Conservation (phyloP, 495 filamentous ascomycete species). For the Mytilinidion resinicola region DNA sequence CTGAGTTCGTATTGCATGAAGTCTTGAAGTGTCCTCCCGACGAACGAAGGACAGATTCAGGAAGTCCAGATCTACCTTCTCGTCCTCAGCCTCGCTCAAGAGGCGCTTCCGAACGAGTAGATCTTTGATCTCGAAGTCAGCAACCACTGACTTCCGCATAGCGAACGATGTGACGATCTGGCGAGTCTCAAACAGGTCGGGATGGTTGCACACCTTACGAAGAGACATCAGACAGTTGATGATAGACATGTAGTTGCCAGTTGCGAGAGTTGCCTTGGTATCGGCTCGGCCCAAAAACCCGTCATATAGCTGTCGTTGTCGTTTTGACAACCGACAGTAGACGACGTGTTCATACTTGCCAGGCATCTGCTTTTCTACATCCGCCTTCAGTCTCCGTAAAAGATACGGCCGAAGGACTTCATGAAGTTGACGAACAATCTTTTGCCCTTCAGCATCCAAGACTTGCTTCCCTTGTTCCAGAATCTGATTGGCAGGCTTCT, state of each 20-base stretch:
- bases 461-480: constrained; percentile 87
- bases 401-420: constrained; percentile 89
- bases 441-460: constrained; percentile 86
- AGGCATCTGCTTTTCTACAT: constrained; percentile 99
- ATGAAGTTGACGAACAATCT: constrained; percentile 85
- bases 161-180: constrained; percentile 97
- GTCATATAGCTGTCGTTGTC: constrained; percentile 92
- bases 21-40: constrained; percentile 49
- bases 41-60: constrained; percentile 73
- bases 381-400: constrained; percentile 85
- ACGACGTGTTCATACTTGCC: constrained; percentile 96
- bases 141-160: constrained; percentile 75
- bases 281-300: constrained; percentile 92
- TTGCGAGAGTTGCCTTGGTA: constrained; percentile 80
- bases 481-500: constrained; percentile 87
- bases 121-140: constrained; percentile 73
- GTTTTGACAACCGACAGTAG: constrained; percentile 87
- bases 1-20: constrained; percentile 38
- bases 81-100: constrained; percentile 58
- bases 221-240: constrained; percentile 98
- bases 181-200: constrained; percentile 94
- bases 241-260: constrained; percentile 93
- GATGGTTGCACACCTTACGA: constrained; percentile 97
- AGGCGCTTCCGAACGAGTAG: constrained; percentile 61
- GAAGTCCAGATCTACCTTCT: constrained; percentile 63